Base-by-base conservation (phyloP, 1,139 yeast species). In the Sugiyamaella japonica region DNA sequence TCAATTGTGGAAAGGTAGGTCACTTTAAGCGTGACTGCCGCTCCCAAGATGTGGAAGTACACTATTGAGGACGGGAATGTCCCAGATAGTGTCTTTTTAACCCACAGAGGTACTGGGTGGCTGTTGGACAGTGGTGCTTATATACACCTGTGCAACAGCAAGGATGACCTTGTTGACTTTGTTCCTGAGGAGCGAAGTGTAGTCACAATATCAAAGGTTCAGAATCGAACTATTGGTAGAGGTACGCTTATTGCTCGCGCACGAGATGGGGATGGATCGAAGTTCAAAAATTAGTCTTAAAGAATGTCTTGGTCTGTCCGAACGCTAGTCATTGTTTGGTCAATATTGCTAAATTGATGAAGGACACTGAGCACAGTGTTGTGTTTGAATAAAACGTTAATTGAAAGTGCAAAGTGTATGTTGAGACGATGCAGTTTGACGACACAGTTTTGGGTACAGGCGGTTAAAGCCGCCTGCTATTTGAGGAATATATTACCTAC, bases 91-190 rank as follows among this genome's bases (percentile, higher is more conserved):
- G 7, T 32, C 36, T 32, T 32, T 7, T 3, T 32, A 32, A 8
- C 36, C 7, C 7, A 32, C 36, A 8, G 7, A 32, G 36, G 36
- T 32, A 4, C 36, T 4, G 39, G 39, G 6, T 36, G 39, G 39
- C n/a, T 36, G 39, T n/a, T 36, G 39, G 16, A 36, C 8, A 36
- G 39, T 13, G 39, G 39, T 7, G 39, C 39, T 12, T 36, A 17
- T 2, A 17, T 36, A 3, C 39, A n/a, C 17, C 13, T 36, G 3
- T 36, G 39, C 7, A n/a, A 36, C 16, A n/a, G n/a, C 16, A 10
- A n/a, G 39, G 39, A 36, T n/a, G 39, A 36, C 8, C n/a, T 36
- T 17, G 16, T 36, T 36, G 39, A n/a, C 39, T 36, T 36, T n/a
- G 39, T 36, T 36, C 39, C 39, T n/a, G 39, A 15, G 16, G 16